Conservation (phyloP, 495 filamentous ascomycete genomes). For the Paragyromitra xinjiangensis region DNA sequence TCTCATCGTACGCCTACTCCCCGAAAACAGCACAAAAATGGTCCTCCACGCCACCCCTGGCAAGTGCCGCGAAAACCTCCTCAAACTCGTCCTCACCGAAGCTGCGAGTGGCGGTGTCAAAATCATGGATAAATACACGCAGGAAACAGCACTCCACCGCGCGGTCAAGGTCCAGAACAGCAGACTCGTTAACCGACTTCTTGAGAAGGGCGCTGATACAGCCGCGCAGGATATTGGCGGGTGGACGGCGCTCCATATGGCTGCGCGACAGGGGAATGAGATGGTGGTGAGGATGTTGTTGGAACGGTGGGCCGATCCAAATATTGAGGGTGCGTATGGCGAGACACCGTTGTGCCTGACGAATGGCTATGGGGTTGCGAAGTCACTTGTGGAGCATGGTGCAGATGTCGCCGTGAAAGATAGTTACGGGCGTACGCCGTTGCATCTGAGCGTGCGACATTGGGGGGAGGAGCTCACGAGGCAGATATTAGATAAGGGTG, state of each 20-base stretch:
- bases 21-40: conserved; percentile 18
- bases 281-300: conserved; percentile 35
- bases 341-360: conserved; percentile 42
- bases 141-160: conserved; percentile 45
- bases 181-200: conserved; percentile 19
- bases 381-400: conserved; percentile 37
- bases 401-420: conserved; percentile 36
- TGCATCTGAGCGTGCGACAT: conserved; percentile 41
- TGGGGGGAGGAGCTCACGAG: conserved; percentile 31
- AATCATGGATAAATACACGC: conserved; percentile 30
- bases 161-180: conserved; percentile 33
- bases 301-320: conserved; percentile 27
- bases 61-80: conserved; percentile 13
- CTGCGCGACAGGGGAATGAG: conserved; percentile 25
- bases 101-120: conserved; percentile 1
- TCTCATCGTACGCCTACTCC: conserved; percentile 11
- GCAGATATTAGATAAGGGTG: conserved; percentile 32
- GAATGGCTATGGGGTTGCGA: conserved; percentile 30
- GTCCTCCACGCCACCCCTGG: conserved; percentile 32
- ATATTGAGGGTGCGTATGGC: conserved; percentile 29
- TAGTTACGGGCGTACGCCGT: conserved; percentile 41
- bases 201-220: conserved; percentile 39
- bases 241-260: conserved; percentile 44
- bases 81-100: conserved; percentile 32
- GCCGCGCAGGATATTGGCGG: conserved; percentile 41